Base-by-base conservation (phyloP, 805 yeast genomes). In the Clavispora fructus region DNA sequence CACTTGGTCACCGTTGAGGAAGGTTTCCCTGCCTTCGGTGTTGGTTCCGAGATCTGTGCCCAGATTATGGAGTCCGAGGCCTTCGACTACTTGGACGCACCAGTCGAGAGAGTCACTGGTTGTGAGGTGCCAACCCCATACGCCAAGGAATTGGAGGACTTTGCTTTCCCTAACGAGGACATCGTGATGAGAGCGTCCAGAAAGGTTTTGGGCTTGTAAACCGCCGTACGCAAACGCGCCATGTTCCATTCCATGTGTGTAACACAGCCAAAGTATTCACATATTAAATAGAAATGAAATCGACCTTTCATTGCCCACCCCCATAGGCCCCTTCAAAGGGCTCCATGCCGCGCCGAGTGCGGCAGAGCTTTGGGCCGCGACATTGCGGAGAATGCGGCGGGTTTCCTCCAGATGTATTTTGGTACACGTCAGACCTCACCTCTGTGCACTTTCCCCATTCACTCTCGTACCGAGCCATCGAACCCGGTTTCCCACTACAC, bases 81-180 rank as follows among this genome's bases (percentile, higher is more conserved):
- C 44, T 94, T 94, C 58, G 99, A 94, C 73, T 88, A 90, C 81
- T 81, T 94, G 65, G 99, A 94, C 73, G 95, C 98, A 51, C 99
- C 99, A 60, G 88, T 94, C 57, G 95, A 85, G 76, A 89, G 99
- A 79, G 92, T 91, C 62, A 94, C 99, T 49, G 99, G 99, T 70
- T 95, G 98, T 66, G 99, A 94, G 76, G 97, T 91, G 29, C 99
- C 99, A 71, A 94, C 99, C 58, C 99, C 99, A 55, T 94, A 94
- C 67, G 96, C 97, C 60, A 81, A 83, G 71, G 91, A 85, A 74
- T 80, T 94, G 67, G 99, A 94, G 82, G 95, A 87, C 75, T 87
- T 94, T 66, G 97, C 98, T 46, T 94, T 94, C 97, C 99, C 99
- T 71, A 96, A 91, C 68, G 78, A 87, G 46, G 92, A 87, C 63